These are phyloP conservation scores for Ophiocordyceps unilateralis DNA, from an alignment of 2,329 filamentous ascomycete species.

Conservation along the genomic window DNA sequence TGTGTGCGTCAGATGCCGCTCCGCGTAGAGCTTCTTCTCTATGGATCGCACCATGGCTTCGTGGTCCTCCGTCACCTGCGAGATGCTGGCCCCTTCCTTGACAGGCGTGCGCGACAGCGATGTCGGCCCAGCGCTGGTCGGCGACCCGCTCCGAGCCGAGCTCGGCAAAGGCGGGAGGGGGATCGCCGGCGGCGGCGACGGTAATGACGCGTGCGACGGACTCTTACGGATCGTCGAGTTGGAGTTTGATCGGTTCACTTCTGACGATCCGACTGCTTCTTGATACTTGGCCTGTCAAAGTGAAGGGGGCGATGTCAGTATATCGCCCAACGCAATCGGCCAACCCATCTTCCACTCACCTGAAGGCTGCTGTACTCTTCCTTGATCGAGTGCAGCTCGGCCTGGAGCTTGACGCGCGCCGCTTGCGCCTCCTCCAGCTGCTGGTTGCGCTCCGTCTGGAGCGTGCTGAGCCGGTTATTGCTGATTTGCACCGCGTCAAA, in stretches of 20 bases:
- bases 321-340: too few species aligned
- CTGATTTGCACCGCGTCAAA: slow-evolving; percentile 82
- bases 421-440: slow-evolving; percentile 66
- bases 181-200: slow-evolving; percentile 86
- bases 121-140: slow-evolving; percentile 23
- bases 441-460: slow-evolving; percentile 56
- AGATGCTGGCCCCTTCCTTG: slow-evolving; percentile 51
- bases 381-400: slow-evolving; percentile 48
- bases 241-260: slow-evolving; percentile 41
- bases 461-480: slow-evolving; percentile 70
- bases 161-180: slow-evolving; percentile 82
- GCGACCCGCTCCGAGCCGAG: slow-evolving; percentile 28
- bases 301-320: too few species aligned
- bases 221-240: slow-evolving; percentile 69
- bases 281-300: slow-evolving; percentile 39
- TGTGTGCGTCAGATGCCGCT: slow-evolving; percentile 90
- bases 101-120: slow-evolving; percentile 54
- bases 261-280: slow-evolving; percentile 24
- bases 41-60: slow-evolving; percentile 89
- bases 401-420: slow-evolving; percentile 43
- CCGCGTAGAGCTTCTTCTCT: slow-evolving; percentile 88
- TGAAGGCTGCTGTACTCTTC: slow-evolving; percentile 63
- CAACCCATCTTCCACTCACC: slow-evolving; percentile 28
- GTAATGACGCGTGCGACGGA: slow-evolving; percentile 63
- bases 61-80: slow-evolving; percentile 82